Evolutionary conservation across 139 green algal genomes (phyloP), one percentile per base, ranked within the genome.

Genomic region (Auxenochlorella pyrenoidosa): DNA sequence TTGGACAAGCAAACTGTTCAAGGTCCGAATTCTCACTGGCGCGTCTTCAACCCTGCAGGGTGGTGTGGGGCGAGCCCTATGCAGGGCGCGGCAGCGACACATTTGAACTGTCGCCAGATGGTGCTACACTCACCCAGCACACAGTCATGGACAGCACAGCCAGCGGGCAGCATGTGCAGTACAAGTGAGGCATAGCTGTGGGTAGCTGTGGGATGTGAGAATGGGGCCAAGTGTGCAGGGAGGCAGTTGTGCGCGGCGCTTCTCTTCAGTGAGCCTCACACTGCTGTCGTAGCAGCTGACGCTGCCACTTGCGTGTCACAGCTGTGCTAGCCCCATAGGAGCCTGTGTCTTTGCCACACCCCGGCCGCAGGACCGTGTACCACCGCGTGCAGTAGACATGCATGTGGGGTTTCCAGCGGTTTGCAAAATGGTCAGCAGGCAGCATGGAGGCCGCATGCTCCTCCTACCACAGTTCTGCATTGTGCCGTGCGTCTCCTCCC

Each of bases 31-130:
- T 30, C 44, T 12, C 43, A 4, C 43, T 30, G 1, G 6, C 40
- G 19, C 12, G n/a, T 38, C 75, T 43, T 30, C 3, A 13, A 40
- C 66, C 13, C 43, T 54, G 65, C 81, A 80, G 68, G 10, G 47
- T 26, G n/a, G 30, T 6, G 13, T 89, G 81, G 81, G 75, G 40
- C 36, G 88, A 89, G 26, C 75, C 88, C 5, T 83, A 66, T 44
- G 75, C 34, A 1, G 88, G 88, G 38, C 22, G 22, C 1, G 70
- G 88, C 59, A 75, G 19, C 15, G 88, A 91, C 71, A 89, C 59
- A 2, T 91, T 91, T 60, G 18, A 66, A 78, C 82, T 91, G 43
- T 60, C 40, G 0, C 28, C 76, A 22, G 36, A 80, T 40, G 88
- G 88, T 21, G 47, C 30, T 19, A 66, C 30, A 34, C 44, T 91